Evolutionary conservation across 148 eudicot species (phyloP).

Genomic region (Bassia scoparia): DNA sequence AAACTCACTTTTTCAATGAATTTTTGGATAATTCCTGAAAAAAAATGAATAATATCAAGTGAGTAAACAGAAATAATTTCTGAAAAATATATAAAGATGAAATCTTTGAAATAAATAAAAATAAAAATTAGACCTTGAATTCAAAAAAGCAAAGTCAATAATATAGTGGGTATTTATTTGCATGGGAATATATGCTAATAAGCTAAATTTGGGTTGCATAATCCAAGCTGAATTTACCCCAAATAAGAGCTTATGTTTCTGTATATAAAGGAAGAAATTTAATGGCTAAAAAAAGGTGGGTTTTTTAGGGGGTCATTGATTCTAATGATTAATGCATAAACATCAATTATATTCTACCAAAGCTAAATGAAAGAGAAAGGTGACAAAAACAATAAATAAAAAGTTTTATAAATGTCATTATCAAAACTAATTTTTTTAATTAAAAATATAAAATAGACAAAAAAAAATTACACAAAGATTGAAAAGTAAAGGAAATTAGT

Average conservation of each 20-base stretch:
- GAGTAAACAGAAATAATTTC: background rate
- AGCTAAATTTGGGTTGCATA: background rate
- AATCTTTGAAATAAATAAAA: background rate
- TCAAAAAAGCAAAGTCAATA: constrained; percentile 13
- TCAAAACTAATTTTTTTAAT: too few species aligned
- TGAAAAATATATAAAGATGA: background rate
- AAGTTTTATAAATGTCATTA: background rate
- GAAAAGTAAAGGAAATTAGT: background rate
- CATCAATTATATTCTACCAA: constrained; percentile 20
- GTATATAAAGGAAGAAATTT: background rate
- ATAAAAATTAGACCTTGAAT: constrained; percentile 9
- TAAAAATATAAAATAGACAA: too few species aligned
- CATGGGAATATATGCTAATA: constrained; percentile 1
- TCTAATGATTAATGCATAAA: constrained; percentile 20
- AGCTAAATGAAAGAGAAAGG: constrained; percentile 22
- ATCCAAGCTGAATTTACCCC: background rate
- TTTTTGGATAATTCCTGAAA: constrained; percentile 21
- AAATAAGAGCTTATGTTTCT: background rate
- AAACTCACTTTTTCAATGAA: constrained; percentile 5
- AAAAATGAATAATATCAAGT: constrained; percentile 16
- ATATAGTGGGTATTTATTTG: background rate
- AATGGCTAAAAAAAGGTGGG: background rate
- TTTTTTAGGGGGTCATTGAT: background rate
- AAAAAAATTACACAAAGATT: too few species aligned
- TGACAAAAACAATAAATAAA: background rate